phyloP scores from a whole-genome alignment of 371 early-diverging fungal genomes.

The Mortierella sp. region DNA sequence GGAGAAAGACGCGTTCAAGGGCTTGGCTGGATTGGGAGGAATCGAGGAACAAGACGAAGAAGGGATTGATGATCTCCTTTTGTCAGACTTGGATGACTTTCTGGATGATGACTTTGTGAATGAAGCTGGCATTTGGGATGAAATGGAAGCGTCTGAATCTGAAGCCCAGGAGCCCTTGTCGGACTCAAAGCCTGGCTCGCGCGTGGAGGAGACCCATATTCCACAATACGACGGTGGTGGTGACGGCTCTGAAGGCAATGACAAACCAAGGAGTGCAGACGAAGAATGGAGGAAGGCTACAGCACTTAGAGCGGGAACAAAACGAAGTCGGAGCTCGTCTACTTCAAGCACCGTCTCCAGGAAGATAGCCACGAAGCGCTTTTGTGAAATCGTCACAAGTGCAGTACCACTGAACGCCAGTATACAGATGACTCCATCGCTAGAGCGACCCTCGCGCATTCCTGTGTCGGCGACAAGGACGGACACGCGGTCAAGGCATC shows the following conservation, averaged over 20 bases:
- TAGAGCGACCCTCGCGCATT: not conserved
- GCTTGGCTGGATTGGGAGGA: conserved; percentile 24
- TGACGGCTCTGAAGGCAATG: conserved; percentile 41
- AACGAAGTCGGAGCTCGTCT: conserved; percentile 8
- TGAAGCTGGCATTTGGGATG: conserved; percentile 30
- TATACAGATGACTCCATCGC: not conserved
- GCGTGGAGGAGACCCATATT: conserved; percentile 14
- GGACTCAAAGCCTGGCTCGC: not conserved
- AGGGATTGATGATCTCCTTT: conserved; percentile 13
- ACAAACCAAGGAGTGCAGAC: conserved; percentile 2
- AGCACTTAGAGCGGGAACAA: not conserved
- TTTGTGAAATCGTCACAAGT: conserved; percentile 6
- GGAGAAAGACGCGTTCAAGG: conserved; percentile 22
- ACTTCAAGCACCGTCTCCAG: conserved; percentile 3
- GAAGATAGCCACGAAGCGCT: conserved; percentile 11
- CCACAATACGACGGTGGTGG: conserved; percentile 68
- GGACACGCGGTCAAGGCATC: too few species aligned
- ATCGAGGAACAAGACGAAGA: conserved; percentile 39
- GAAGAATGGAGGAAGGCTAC: conserved; percentile 8
- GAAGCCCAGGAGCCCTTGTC: not conserved
- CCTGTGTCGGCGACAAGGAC: not conserved
- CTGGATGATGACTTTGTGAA: conserved; percentile 33
- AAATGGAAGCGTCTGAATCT: conserved; percentile 16
- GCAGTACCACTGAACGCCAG: not conserved
- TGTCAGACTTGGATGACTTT: conserved; percentile 40